A percentile compares a stretch with the other conserved stretches of the same genome.
phyloP scores from a whole-genome alignment of 2,329 filamentous ascomycete genomes.

The Atkinsonella texensis region DNA sequence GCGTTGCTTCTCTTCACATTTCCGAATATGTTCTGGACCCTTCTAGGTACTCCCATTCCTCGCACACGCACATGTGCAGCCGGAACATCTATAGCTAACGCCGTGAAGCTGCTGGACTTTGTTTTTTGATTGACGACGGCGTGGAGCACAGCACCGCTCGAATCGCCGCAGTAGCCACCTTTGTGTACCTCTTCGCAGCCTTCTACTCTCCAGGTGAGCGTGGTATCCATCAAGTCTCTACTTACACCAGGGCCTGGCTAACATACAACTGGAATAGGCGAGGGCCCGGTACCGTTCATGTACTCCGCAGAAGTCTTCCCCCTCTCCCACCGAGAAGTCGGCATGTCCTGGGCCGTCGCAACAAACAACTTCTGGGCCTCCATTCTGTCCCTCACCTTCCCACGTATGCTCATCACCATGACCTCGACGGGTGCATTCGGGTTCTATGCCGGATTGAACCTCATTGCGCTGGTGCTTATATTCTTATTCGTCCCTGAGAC shows the following conservation, averaged over 20 bases:
- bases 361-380: constrained; percentile 20
- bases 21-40: constrained; percentile 21
- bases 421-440: constrained; percentile 23
- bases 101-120: constrained; percentile 16
- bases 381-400: constrained; percentile 18
- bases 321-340: constrained; percentile 24
- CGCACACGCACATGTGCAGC: not conserved
- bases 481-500: constrained; percentile 39
- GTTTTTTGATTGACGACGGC: constrained; percentile 13
- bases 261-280: constrained; percentile 11
- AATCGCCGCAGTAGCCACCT: constrained; percentile 22
- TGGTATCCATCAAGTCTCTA: too few species aligned
- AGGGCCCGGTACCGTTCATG: constrained; percentile 25
- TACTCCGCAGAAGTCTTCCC: constrained; percentile 28
- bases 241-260: not conserved
- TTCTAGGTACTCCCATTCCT: constrained; percentile 5
- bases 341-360: constrained; percentile 27
- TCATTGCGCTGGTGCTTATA: constrained; percentile 33
- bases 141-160: constrained; percentile 9
- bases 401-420: constrained; percentile 20
- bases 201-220: constrained; percentile 18
- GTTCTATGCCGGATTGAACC: constrained; percentile 35
- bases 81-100: not conserved
- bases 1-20: constrained; percentile 19
- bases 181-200: constrained; percentile 25